Percentiles rank a stretch among this genome's conserved stretches.
phyloP scores from a whole-genome alignment of 1,284 basidiomycete species.

The Xerocomus nothofagi region DNA sequence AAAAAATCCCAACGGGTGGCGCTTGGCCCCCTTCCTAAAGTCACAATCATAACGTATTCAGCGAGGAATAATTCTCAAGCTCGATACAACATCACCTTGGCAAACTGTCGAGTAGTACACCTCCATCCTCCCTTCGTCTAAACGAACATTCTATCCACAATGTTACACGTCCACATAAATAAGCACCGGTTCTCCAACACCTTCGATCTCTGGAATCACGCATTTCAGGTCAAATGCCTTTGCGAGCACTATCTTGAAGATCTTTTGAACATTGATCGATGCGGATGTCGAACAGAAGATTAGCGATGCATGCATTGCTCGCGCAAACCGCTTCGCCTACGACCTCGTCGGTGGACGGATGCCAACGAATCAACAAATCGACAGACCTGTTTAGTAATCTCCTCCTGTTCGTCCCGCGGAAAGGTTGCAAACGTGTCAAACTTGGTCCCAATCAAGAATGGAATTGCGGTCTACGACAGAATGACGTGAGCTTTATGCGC shows the following conservation, averaged over 20 bases:
- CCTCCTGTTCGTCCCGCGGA: conserved; percentile 95
- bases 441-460: conserved; percentile 96
- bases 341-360: conserved; percentile 14
- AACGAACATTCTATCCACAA: conserved; percentile 40
- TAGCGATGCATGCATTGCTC: conserved; percentile 97
- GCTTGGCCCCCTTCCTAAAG: conserved; percentile 26
- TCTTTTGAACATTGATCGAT: conserved; percentile 99
- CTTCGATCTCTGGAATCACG: conserved; percentile 95
- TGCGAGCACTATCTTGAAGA: conserved; percentile 94
- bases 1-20: conserved; percentile 28
- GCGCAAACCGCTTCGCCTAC: conserved; percentile 92
- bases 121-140: conserved; percentile 17
- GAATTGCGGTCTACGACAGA: conserved; percentile 79
- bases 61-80: conserved; percentile 14
- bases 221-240: conserved; percentile 92
- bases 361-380: conserved; percentile 8
- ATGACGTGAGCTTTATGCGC: conserved; percentile 17
- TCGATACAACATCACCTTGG: conserved; percentile 33
- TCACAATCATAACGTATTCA: conserved; percentile 16
- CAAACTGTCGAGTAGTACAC: conserved; percentile 13
- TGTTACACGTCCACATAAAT: conserved; percentile 83
- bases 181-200: conserved; percentile 89
- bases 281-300: conserved; percentile 98
- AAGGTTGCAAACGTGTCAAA: conserved; percentile 97
- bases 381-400: conserved; percentile 91